These are phyloP conservation scores for Xylariaceae sp. DNA, from an alignment of 2,329 filamentous ascomycete genomes.

Conservation along the genomic window DNA sequence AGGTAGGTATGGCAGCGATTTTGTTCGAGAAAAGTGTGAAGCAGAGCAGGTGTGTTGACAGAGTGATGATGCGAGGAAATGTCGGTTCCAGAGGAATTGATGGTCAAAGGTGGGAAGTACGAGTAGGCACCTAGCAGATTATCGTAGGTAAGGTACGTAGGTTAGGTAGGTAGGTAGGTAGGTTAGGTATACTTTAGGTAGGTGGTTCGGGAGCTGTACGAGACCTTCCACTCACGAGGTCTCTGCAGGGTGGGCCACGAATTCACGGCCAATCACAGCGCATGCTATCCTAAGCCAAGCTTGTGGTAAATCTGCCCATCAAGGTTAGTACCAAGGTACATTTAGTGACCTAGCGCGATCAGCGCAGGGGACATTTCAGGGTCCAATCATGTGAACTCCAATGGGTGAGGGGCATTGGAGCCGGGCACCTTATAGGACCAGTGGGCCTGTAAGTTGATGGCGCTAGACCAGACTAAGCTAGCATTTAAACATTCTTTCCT, in stretches of 20 bases:
- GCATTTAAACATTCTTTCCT: too few species aligned
- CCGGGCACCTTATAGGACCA: too few species aligned
- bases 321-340: too few species aligned
- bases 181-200: not conserved
- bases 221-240: not conserved
- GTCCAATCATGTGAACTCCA: not conserved
- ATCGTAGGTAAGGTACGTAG: not conserved
- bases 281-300: too few species aligned
- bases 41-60: too few species aligned
- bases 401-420: not conserved
- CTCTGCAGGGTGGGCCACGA: not conserved
- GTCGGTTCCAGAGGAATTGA: too few species aligned
- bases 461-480: not conserved
- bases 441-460: not conserved
- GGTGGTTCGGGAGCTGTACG: not conserved
- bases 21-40: too few species aligned
- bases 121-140: not conserved
- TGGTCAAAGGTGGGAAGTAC: too few species aligned
- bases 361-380: not conserved
- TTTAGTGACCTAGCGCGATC: not conserved
- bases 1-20: too few species aligned
- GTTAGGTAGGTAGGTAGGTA: not conserved
- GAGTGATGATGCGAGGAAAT: too few species aligned
- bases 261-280: not conserved
- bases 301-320: too few species aligned